Evolutionary conservation across 495 filamentous ascomycete genomes (phyloP), one percentile per base, ranked within the genome.

Genomic region (Penicillium samsonianum): DNA sequence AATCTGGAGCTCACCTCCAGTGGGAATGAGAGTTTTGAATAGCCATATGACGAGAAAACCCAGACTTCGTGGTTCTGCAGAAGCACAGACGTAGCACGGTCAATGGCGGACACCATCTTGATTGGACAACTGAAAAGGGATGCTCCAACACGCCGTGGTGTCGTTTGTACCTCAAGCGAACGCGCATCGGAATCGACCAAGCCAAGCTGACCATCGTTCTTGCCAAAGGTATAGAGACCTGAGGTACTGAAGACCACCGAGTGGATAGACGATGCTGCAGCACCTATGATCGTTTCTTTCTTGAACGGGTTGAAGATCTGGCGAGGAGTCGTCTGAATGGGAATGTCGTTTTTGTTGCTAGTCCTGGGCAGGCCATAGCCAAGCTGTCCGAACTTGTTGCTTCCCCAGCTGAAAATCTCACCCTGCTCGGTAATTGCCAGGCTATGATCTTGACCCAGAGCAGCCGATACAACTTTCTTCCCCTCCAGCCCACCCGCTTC

Each of bases 201-300:
- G 4, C 94, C 95, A 45, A 98, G 82, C 63, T 98, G 94, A 22
- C 94, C 94, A 61, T 95, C 85, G 61, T 98, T 98, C 71, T 94
- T 96, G 19, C 94, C 94, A 78, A 95, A 98, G 5, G 90, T 96
- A 67, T 89, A 98, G 5, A 98, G 76, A 22, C 91, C 90, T 3
- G 84, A 81, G 2, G 79, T 77, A 5, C 90, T 97, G 64, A 94
- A 89, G 4, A 90, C 91, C 9, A 94, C 92, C 0, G 91, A 96
- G 69, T 98, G 94, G 17, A 95, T 86, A 1, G 90, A 80, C 8
- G 92, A 97, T n/a, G 92, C 93, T 3, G 94, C 91, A 45, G 87
- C 85, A 10, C 95, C 95, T 28, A 90, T 65, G 20, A 97, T 82
- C 2, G 74, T 65, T 67, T 98, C 95, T 62, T 90, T 85, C 67